Base-by-base conservation (phyloP, 169 alveolate species). In the Plasmodium blacklocki region DNA sequence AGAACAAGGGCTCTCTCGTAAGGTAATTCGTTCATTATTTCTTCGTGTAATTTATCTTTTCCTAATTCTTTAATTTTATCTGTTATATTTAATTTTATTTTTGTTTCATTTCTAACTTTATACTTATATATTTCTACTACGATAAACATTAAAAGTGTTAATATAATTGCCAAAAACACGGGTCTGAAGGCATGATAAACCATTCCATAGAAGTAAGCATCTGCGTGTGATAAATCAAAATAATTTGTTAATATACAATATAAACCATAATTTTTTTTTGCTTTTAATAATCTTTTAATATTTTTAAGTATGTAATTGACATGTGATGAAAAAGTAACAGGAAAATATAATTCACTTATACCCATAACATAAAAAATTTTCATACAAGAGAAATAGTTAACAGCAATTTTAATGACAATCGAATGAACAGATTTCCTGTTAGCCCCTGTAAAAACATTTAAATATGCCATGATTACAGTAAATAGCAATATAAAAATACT, bases 161-260 rank as follows among this genome's bases (percentile, higher is more conserved):
- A 94, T 18, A 91, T 39, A 11, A 95, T 66, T 56, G 95, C 93
- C 29, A 95, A 75, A 29, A 88, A 73, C 39, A 95, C 75, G 4
- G 97, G 97, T 11, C 88, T 70, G 60, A 93, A 67, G 18, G 95
- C 95, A 67, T 92, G 74, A 88, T 67, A 92, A 23, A 95, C 74
- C 97, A 94, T 95, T 39, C 93, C 88, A 87, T 94, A 93, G 88
- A 94, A 95, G 58, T 92, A 94, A 19, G 97, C 91, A 63, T 93
- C 96, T 47, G 97, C 88, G 64, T 92, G 95, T 15, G 88, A 52
- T 60, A 94, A 39, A 21, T 90, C 60, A 54, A 93, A 93, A 59
- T 88, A 87, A 15, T 78, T 80, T 26, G 94, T 90, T 47, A 95
- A 71, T 60, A 95, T 85, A 75, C 97, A 95, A 66, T 95, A 95